Base-by-base conservation (phyloP, 163 green algal genomes). In the Prototheca wickerhamii region DNA sequence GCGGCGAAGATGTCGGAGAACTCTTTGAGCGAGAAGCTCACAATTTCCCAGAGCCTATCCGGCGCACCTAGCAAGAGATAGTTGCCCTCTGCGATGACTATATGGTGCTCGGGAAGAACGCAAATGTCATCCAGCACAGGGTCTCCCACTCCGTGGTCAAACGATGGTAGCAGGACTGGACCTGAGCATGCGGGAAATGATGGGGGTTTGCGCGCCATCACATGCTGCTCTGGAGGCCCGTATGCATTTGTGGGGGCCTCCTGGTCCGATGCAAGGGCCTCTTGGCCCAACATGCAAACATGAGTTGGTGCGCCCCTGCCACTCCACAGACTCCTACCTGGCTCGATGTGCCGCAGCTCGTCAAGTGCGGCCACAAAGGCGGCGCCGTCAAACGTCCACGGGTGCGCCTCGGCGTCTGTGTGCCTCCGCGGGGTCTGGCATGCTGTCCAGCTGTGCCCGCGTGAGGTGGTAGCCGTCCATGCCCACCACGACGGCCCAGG, bases 401-500 rank as follows among this genome's bases (percentile, higher is more conserved):
- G 78, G 82, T 0, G 88, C 87, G 2, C 87, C 88, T 0, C 88
- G 53, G 1, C 84, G 65, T 1, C 76, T 78, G 58, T 86, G 75
- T 7, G 86, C 84, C 60, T 79, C 75, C 58, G 76, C 26, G 15
- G 87, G 84, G 59, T 95, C 77, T 2, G 74, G 70, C 73, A 94
- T 86, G 3, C 58, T 42, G 60, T 92, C 79, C 59, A 95, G 70
- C 71, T 92, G 70, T 2, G 25, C 6, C 6, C 64, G 63, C 44
- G 78, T 85, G 34, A 74, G 81, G 61, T 95, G 87, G 56, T 89
- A 95, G 18, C 87, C 81, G 51, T 94, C 87, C 84, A 89, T 89
- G 20, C 77, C 74, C 40, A 86, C 59, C 15, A 76, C 69, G 6
- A 58, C 32, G 0, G 43, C 10, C 21, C n/a, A 33, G 44, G 20